Evolutionary conservation across 768 basidiomycete species (phyloP), one percentile per base, ranked within the genome.

Genomic region (Hysterangium stoloniferum): DNA sequence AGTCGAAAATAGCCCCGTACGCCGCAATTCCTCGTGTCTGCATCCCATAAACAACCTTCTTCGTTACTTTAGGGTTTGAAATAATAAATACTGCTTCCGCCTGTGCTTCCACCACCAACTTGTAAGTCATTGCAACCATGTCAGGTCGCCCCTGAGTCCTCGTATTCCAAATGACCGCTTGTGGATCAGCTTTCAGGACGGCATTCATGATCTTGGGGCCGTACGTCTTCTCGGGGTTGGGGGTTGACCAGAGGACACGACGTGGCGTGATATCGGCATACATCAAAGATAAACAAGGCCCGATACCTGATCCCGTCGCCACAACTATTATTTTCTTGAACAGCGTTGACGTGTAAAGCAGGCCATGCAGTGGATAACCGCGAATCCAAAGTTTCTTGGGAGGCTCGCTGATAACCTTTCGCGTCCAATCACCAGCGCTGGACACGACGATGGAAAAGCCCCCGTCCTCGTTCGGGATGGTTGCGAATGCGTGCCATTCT

Each of bases 401-500:
- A 6, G 79, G 78, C 41, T 77, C 68, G 15, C 53, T 58, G 51
- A 82, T 80, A 54, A 73, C 66, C 52, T 76, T 71, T 28, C 61
- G 62, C 1, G 79, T 80, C 79, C 79, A 82, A 58, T 81, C 79
- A 31, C 79, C 80, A 22, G 79, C 79, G 43, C 64, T 70, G 25
- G 75, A 78, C 7, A 82, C 74, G 25, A 82, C 72, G 15, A 78
- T 67, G 2, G 79, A 80, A 58, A 73, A 81, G 0, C 75, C 76
- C 27, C 68, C 72, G 12, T 73, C 50, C 41, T 1, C 71, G n/a
- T n/a, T n/a, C 1, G 76, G 65, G 32, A 81, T 68, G 7, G 76
- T 76, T 4, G 77, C 78, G 58, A 80, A 81, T 8, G 73, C 72
- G 52, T 80, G 79, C 78, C 78, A 80, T 62, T 81, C 78, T 36